Conservation (phyloP, 257 asterid genomes). For the Nicotiana tabacum region DNA sequence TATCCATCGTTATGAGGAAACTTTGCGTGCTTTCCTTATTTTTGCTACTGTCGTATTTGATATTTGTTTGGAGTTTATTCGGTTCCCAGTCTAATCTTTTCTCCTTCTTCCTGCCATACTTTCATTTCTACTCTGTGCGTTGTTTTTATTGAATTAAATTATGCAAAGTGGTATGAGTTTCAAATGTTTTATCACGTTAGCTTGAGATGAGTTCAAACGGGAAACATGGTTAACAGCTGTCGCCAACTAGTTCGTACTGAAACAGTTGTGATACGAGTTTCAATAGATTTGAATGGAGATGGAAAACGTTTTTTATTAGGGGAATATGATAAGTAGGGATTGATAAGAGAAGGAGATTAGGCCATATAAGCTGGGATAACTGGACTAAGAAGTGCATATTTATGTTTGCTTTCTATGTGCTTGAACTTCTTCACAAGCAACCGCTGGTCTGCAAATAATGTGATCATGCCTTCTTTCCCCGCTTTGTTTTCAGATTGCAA, state of each 20-base stretch:
- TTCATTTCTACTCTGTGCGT: neutral
- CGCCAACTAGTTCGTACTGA: neutral
- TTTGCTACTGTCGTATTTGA: neutral
- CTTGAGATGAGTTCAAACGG: neutral
- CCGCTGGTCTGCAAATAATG: neutral
- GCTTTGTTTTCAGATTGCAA: slow-evolving; percentile 66
- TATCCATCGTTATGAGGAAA: neutral
- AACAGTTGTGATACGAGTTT: neutral
- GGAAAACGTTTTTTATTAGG: neutral
- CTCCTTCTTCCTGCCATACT: neutral
- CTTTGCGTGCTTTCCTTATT: neutral
- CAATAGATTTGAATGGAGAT: neutral
- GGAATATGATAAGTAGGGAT: neutral
- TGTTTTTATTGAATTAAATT: neutral
- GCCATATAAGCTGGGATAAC: neutral
- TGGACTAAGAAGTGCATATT: neutral
- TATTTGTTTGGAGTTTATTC: neutral
- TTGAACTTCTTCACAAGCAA: neutral
- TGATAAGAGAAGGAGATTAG: slow-evolving; percentile 6
- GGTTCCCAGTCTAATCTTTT: neutral
- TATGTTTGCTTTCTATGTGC: neutral
- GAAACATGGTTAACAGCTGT: neutral
- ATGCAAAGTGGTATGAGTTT: neutral
- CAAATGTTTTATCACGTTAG: neutral
- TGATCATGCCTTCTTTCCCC: neutral